Conservation (phyloP, 257 asterid species). For the Linderniella brevidens region DNA sequence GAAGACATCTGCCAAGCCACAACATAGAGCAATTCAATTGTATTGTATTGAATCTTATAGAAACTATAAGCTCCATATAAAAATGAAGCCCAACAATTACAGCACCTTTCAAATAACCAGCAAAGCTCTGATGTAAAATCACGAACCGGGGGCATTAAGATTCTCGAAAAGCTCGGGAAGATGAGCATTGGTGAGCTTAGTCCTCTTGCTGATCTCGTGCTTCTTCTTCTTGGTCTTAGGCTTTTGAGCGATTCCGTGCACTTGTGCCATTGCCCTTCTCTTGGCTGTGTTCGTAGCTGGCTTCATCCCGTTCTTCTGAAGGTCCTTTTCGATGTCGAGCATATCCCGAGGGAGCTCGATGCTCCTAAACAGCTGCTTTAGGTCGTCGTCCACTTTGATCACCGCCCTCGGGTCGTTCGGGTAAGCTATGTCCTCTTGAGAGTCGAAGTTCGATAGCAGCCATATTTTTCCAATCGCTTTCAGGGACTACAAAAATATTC, state of each 20-base stretch:
- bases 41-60: no score
- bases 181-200: conserved; percentile 79
- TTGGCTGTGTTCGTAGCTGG: conserved; percentile 69
- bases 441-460: conserved; percentile 56
- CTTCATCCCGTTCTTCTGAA: conserved; percentile 72
- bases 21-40: no score
- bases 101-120: no score
- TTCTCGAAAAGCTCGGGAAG: conserved; percentile 70
- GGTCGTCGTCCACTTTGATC: conserved; percentile 53
- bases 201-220: conserved; percentile 65
- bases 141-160: conserved; percentile 12
- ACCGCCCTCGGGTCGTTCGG: conserved; percentile 46
- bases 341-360: conserved; percentile 68
- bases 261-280: conserved; percentile 66
- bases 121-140: no score
- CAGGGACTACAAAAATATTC: conserved; percentile 22
- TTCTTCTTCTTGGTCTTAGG: conserved; percentile 73
- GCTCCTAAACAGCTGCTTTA: conserved; percentile 43
- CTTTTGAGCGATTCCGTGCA: conserved; percentile 43
- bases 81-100: no score
- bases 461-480: conserved; percentile 56
- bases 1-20: no score
- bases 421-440: conserved; percentile 69
- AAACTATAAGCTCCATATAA: no score
- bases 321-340: conserved; percentile 68